These are phyloP conservation scores for Calamus simplicifolius DNA, from an alignment of 176 grass and related monocot genomes.

Conservation along the genomic window DNA sequence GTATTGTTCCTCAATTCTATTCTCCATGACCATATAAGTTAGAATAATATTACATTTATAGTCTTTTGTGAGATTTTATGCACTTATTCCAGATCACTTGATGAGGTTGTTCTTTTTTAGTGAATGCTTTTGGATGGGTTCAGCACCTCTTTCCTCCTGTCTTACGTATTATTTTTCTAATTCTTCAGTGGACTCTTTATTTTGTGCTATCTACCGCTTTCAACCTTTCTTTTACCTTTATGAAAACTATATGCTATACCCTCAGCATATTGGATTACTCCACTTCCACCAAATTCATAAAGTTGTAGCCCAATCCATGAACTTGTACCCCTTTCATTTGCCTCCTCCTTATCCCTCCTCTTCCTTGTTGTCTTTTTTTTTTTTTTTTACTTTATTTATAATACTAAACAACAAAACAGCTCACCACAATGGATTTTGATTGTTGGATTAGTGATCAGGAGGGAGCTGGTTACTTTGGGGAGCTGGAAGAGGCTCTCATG, in stretches of 20 bases:
- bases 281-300: constrained; percentile 12
- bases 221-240: not conserved
- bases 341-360: not conserved
- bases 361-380: not conserved
- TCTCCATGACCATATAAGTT: no score
- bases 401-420: not conserved
- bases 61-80: no score
- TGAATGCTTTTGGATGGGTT: no score
- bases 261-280: constrained; percentile 11
- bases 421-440: not conserved
- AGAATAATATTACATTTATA: no score
- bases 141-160: no score
- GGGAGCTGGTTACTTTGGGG: constrained; percentile 11
- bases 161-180: not conserved
- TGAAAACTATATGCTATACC: not conserved
- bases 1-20: constrained; percentile 4
- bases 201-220: constrained; percentile 10
- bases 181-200: constrained; percentile 13
- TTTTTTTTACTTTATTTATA: not conserved
- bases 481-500: constrained; percentile 19
- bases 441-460: constrained; percentile 15
- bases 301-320: constrained; percentile 7
- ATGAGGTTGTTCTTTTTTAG: not conserved
- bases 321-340: not conserved
- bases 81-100: no score